Percentiles rank a stretch among this genome's conserved stretches.
Conservation (phyloP, 805 yeast species). For the Clavispora santaluciae region DNA sequence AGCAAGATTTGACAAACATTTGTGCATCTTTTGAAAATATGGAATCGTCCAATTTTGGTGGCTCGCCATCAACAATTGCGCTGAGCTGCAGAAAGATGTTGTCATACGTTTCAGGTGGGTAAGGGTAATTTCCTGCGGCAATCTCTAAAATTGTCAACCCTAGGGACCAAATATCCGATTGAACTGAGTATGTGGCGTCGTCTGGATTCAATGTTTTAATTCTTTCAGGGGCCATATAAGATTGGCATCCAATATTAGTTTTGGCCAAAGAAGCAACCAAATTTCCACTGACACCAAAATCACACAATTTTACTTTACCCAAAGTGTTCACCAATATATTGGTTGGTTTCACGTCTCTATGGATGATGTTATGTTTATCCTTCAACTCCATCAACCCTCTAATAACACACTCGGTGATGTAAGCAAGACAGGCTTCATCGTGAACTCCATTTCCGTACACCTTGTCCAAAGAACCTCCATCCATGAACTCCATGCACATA, state of each 20-base stretch:
- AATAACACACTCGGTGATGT: slow-evolving; percentile 73
- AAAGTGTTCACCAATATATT: slow-evolving; percentile 75
- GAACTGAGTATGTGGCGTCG: slow-evolving; percentile 81
- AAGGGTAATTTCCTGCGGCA: slow-evolving; percentile 91
- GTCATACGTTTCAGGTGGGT: slow-evolving; percentile 88
- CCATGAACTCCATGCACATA: slow-evolving; percentile 98
- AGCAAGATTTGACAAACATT: slow-evolving; percentile 70
- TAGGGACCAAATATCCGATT: slow-evolving; percentile 92
- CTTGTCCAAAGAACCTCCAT: slow-evolving; percentile 90
- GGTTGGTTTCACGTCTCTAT: slow-evolving; percentile 95
- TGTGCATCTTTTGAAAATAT: slow-evolving; percentile 69
- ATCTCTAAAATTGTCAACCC: slow-evolving; percentile 85
- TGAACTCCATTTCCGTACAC: slow-evolving; percentile 59
- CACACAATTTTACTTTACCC: slow-evolving; percentile 91
- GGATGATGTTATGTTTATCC: slow-evolving; percentile 88
- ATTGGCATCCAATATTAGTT: slow-evolving; percentile 96
- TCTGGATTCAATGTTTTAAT: slow-evolving; percentile 72
- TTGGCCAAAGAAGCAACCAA: slow-evolving; percentile 91
- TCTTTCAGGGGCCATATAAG: slow-evolving; percentile 98
- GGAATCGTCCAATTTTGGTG: slow-evolving; percentile 21
- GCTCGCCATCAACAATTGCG: slow-evolving; percentile 66
- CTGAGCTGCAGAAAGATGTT: slow-evolving; percentile 88
- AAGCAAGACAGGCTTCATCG: slow-evolving; percentile 76
- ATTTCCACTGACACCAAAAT: slow-evolving; percentile 94
- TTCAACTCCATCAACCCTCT: slow-evolving; percentile 78